Percentiles rank a stretch among this genome's conserved stretches.
phyloP scores from a whole-genome alignment of 371 early-diverging fungal genomes.

The Lichtheimia corymbifera region DNA sequence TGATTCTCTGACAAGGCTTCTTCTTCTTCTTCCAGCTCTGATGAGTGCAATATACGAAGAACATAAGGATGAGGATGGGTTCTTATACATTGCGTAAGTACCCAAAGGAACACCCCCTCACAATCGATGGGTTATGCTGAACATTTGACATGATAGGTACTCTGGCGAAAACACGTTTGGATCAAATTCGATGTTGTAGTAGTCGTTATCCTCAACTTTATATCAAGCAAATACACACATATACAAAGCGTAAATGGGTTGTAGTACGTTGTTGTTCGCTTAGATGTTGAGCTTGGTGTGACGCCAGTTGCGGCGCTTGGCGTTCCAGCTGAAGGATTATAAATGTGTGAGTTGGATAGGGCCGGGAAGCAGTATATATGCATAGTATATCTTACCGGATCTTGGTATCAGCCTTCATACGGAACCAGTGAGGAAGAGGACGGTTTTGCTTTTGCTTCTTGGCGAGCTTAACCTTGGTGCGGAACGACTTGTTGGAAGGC shows the following conservation, averaged over 20 bases:
- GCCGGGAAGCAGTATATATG: too few relatives aligned
- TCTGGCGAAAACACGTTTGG: slow-evolving; percentile 91
- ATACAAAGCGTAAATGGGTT: background rate
- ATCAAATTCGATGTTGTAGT: background rate
- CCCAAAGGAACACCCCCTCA: background rate
- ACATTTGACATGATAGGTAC: slow-evolving; percentile 43
- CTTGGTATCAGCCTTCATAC: slow-evolving; percentile 84
- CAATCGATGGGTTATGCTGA: background rate
- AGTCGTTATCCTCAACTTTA: background rate
- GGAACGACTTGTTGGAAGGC: slow-evolving; percentile 93
- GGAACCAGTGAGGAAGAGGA: slow-evolving; percentile 95
- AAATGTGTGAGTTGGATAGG: background rate
- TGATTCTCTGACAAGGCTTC: background rate
- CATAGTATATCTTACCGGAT: slow-evolving; percentile 61
- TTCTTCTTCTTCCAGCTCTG: slow-evolving; percentile 50
- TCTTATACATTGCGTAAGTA: slow-evolving; percentile 84
- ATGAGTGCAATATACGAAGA: slow-evolving; percentile 92
- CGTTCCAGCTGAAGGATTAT: slow-evolving; percentile 74
- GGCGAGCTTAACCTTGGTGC: slow-evolving; percentile 92
- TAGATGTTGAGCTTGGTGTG: slow-evolving; percentile 94
- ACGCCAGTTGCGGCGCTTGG: slow-evolving; percentile 98
- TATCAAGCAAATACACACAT: slow-evolving; percentile 3
- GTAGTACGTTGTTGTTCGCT: slow-evolving; percentile 18
- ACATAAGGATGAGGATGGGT: slow-evolving; percentile 95
- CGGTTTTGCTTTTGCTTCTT: slow-evolving; percentile 98